Conservation (phyloP, 331 rosid genomes). For the Malus hybrid region DNA sequence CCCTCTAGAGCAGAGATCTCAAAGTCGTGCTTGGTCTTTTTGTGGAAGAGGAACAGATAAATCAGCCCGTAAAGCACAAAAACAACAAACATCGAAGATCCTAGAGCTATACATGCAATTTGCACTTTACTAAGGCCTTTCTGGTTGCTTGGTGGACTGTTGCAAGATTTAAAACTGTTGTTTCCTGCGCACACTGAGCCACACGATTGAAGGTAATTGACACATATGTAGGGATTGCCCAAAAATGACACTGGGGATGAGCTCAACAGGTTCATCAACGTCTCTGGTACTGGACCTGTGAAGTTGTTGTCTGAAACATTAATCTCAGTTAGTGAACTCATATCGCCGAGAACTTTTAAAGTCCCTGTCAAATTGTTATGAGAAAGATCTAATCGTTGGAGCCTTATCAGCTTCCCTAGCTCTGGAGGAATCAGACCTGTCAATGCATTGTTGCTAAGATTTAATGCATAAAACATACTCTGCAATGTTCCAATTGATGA, state of each 20-base stretch:
- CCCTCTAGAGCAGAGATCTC: constrained; percentile 24
- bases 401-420: constrained; percentile 27
- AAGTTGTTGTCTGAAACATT: constrained; percentile 59
- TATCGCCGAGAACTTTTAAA: constrained; percentile 31
- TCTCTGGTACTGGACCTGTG: constrained; percentile 46
- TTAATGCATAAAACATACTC: constrained; percentile 39
- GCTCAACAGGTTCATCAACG: constrained; percentile 33
- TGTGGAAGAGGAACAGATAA: constrained; percentile 13
- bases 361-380: constrained; percentile 65
- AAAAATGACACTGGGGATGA: constrained; percentile 36
- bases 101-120: constrained; percentile 50
- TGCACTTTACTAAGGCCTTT: constrained; percentile 26
- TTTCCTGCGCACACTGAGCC: constrained; percentile 25
- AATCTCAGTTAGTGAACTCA: constrained; percentile 31
- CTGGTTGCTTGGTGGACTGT: constrained; percentile 18
- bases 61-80: constrained; percentile 31
- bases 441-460: constrained; percentile 69
- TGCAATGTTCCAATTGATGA: constrained; percentile 48
- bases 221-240: constrained; percentile 60
- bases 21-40: constrained; percentile 27
- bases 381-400: constrained; percentile 47
- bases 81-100: constrained; percentile 31
- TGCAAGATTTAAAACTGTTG: constrained; percentile 39
- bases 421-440: constrained; percentile 55
- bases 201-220: constrained; percentile 30